Base-by-base conservation (phyloP, 371 early-diverging fungal species). In the Dichotomocladium elegans region DNA sequence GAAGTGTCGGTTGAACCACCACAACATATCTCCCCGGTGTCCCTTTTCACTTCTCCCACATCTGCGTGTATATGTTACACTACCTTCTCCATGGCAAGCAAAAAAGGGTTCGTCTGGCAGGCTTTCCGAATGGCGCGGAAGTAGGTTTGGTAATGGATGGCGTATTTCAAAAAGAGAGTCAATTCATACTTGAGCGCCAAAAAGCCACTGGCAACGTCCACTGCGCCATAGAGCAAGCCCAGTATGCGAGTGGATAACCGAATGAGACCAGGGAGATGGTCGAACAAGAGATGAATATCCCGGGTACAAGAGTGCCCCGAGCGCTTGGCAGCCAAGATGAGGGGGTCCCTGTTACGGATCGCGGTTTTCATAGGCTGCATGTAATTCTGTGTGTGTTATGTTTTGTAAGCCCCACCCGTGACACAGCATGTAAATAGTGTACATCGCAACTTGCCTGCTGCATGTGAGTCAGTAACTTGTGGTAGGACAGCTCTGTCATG, bases 51-150 rank as follows among this genome's bases (percentile, higher is more conserved):
- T n/a, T n/a, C n/a, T n/a, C n/a, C n/a, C n/a, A n/a, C n/a, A n/a
- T n/a, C n/a, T n/a, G n/a, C n/a, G n/a, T n/a, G n/a, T n/a, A n/a
- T n/a, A n/a, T n/a, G n/a, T n/a, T n/a, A n/a, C n/a, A n/a, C n/a
- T 70, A 74, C 75, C 53, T 66, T 69, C 31, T 74, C 61, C 31
- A 75, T 68, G 27, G 64, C 69, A 4, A 62, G 40, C 29, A 71
- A 60, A 17, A 71, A 42, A n/a, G 54, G 52, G 46, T 74, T 71
- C 22, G 58, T 64, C 7, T 46, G 45, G 43, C 72, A 71, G 28
- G 69, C 67, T 47, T 48, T 57, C 44, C 63, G 59, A 42, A 75
- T 69, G n/a, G 55, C 41, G 43, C 68, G 70, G 21, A 56, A 57
- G 40, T 71, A 59, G 47, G 57, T 27, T 55, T 63, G 64, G 43